Conservation (phyloP, 2,329 filamentous ascomycete species). For the Amauroascus verrucosus region DNA sequence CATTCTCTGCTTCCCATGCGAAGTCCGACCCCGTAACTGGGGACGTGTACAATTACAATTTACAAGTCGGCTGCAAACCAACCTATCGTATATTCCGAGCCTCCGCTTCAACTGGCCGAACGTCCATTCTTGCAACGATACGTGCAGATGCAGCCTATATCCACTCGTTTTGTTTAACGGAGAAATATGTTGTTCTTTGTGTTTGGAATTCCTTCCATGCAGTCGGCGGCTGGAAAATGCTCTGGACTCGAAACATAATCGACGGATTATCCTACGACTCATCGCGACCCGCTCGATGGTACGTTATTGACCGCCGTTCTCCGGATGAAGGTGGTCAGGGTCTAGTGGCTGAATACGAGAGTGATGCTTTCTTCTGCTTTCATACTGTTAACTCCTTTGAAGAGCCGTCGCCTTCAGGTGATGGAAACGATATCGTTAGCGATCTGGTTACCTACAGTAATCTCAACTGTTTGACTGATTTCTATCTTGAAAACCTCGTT, state of each 20-base stretch:
- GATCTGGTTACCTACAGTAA: constrained; percentile 57
- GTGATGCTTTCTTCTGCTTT: constrained; percentile 63
- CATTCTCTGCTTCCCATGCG: constrained; percentile 59
- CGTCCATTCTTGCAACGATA: constrained; percentile 61
- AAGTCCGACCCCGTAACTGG: constrained; percentile 61
- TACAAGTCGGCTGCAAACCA: constrained; percentile 48
- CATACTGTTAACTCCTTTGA: constrained; percentile 72
- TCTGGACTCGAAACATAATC: constrained; percentile 57
- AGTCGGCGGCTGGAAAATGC: constrained; percentile 48
- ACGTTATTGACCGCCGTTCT: constrained; percentile 56
- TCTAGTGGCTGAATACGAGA: constrained; percentile 58
- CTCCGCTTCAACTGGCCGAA: constrained; percentile 52
- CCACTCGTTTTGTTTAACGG: constrained; percentile 69
- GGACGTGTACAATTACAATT: constrained; percentile 72
- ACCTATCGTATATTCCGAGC: constrained; percentile 62
- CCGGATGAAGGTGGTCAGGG: constrained; percentile 44
- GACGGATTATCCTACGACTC: constrained; percentile 58
- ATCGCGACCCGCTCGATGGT: constrained; percentile 53
- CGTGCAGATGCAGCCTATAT: constrained; percentile 56
- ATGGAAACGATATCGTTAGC: constrained; percentile 47
- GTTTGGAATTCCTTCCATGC: constrained; percentile 57
- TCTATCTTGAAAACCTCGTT: constrained; percentile 63
- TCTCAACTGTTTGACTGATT: constrained; percentile 52
- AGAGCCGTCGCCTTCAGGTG: constrained; percentile 36
- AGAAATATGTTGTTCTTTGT: constrained; percentile 61